Conservation (phyloP, 768 basidiomycete genomes). For the Omphalotus guepiniiformis region DNA sequence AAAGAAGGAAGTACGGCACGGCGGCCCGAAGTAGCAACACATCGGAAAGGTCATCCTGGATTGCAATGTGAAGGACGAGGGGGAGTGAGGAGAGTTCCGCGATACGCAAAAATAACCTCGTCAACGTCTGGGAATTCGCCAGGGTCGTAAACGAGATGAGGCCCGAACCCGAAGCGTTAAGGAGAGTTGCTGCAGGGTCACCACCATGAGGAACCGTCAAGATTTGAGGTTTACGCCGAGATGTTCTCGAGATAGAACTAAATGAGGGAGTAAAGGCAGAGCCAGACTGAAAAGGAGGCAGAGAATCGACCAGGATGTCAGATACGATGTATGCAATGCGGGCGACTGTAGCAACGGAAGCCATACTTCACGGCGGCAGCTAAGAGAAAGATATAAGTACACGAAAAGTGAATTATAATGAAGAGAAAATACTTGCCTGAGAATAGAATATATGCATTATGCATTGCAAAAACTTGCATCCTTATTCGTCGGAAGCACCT, state of each 20-base stretch:
- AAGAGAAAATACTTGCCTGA: neutral
- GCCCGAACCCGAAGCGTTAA: slow-evolving; percentile 38
- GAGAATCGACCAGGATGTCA: slow-evolving; percentile 59
- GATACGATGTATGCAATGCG: slow-evolving; percentile 72
- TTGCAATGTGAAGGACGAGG: slow-evolving; percentile 69
- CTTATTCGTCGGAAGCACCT: slow-evolving; percentile 9
- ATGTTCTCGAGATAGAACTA: slow-evolving; percentile 27
- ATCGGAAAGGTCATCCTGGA: slow-evolving; percentile 64
- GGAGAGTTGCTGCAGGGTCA: slow-evolving; percentile 56
- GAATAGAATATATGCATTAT: slow-evolving; percentile 1
- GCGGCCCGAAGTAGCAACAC: slow-evolving; percentile 73
- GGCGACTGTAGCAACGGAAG: slow-evolving; percentile 38
- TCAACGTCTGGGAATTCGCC: slow-evolving; percentile 47
- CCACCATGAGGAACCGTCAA: slow-evolving; percentile 57
- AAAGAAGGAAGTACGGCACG: slow-evolving; percentile 80
- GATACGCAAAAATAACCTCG: slow-evolving; percentile 65
- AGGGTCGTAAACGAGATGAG: slow-evolving; percentile 61
- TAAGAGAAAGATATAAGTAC: neutral
- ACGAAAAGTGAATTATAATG: slow-evolving; percentile 6
- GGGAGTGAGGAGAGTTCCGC: slow-evolving; percentile 60
- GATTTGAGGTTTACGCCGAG: slow-evolving; percentile 37
- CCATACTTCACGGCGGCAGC: slow-evolving; percentile 16
- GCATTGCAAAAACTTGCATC: slow-evolving; percentile 6
- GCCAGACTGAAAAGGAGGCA: slow-evolving; percentile 33
- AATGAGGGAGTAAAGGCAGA: slow-evolving; percentile 43